phyloP scores from a whole-genome alignment of 768 basidiomycete genomes.

The Termitomyces sp. region DNA sequence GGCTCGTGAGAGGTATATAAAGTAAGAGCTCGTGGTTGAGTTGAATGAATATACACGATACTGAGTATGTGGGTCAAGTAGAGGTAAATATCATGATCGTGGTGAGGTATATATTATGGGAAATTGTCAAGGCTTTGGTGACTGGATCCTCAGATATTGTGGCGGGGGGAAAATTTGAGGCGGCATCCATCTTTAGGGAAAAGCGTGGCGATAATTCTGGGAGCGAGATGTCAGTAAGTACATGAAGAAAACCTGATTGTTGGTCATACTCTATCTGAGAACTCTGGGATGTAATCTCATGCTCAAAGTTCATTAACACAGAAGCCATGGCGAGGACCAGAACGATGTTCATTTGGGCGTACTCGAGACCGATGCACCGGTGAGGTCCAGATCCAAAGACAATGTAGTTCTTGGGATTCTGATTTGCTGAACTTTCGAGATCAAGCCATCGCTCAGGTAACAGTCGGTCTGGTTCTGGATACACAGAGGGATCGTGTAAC shows the following conservation, averaged over 20 bases:
- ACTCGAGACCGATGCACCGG: slow-evolving; percentile 88
- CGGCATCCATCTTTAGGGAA: slow-evolving; percentile 93
- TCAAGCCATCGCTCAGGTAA: slow-evolving; percentile 93
- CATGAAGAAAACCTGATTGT: background rate
- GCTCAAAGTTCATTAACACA: slow-evolving; percentile 79
- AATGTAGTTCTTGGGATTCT: slow-evolving; percentile 91
- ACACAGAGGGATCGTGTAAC: slow-evolving; percentile 83
- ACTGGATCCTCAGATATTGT: slow-evolving; percentile 6
- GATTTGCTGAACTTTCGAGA: slow-evolving; percentile 66
- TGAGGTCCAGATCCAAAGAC: slow-evolving; percentile 95
- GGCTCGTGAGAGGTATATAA: slow-evolving; percentile 5
- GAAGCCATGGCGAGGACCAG: slow-evolving; percentile 81
- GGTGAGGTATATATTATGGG: background rate
- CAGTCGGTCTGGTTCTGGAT: slow-evolving; percentile 80
- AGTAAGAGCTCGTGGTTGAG: background rate
- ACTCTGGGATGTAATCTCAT: slow-evolving; percentile 73
- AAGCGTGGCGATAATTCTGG: slow-evolving; percentile 88
- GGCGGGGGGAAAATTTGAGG: slow-evolving; percentile 69
- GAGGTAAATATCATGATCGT: background rate
- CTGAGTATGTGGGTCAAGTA: background rate
- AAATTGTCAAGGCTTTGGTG: background rate
- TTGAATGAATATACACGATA: background rate
- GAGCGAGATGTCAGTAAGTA: background rate
- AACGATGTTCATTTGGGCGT: slow-evolving; percentile 87
- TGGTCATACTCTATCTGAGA: slow-evolving; percentile 73